A percentile compares a stretch with the other conserved stretches of the same genome.
Evolutionary conservation across 352 stramenopile species (phyloP).

Genomic region (Globisporangium carolinianum): DNA sequence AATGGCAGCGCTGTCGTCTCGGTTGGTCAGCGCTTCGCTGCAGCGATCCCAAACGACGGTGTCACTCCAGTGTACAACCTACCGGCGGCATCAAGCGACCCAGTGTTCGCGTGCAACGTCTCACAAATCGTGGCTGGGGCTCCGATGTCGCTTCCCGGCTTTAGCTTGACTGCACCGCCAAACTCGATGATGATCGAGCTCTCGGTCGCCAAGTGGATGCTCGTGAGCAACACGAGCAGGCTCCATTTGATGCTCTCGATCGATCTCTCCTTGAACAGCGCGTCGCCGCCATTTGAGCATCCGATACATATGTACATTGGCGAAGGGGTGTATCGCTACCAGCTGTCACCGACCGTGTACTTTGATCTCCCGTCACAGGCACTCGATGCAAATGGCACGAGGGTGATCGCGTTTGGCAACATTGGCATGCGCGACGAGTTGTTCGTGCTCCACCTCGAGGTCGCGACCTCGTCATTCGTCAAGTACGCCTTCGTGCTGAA

Average conservation of each 20-base stretch:
- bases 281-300: neutral
- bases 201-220: neutral
- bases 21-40: no score
- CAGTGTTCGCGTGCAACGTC: no score
- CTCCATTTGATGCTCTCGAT: neutral
- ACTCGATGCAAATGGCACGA: neutral
- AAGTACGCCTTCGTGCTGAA: constrained; percentile 6
- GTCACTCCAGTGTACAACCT: no score
- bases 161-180: neutral
- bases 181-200: neutral
- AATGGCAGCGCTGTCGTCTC: no score
- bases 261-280: neutral
- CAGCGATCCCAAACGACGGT: no score
- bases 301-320: no score
- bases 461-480: neutral
- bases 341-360: no score
- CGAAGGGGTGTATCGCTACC: no score
- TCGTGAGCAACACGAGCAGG: neutral
- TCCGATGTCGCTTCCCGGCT: neutral
- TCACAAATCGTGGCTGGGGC: no score
- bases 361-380: no score
- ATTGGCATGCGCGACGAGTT: constrained; percentile 6
- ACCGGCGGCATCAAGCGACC: no score
- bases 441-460: neutral
- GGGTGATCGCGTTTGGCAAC: neutral